These are phyloP conservation scores for Polysphondylium violaceum DNA, from an alignment of 78 protist species.

Conservation along the genomic window DNA sequence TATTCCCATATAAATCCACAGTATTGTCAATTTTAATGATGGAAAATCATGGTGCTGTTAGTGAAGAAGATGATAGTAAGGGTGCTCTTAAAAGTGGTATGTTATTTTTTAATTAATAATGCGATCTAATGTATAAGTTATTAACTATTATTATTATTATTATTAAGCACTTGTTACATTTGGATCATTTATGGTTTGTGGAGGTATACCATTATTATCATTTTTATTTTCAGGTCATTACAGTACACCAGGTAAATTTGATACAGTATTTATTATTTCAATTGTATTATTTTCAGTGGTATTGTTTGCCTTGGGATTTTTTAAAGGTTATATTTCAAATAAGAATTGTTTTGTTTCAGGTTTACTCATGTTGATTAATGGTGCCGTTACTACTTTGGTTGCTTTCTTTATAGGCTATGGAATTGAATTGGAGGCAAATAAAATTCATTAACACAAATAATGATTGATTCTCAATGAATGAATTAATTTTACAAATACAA, in stretches of 20 bases:
- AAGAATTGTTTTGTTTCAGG: constrained; percentile 67
- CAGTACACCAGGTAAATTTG: constrained; percentile 6
- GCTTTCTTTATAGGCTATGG: constrained; percentile 83
- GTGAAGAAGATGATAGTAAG: constrained; percentile 23
- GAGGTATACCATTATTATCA: constrained; percentile 42
- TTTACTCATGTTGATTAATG: constrained; percentile 71
- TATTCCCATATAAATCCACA: constrained; percentile 60
- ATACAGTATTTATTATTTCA: constrained; percentile 50
- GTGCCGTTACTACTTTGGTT: constrained; percentile 75
- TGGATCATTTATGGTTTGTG: constrained; percentile 59
- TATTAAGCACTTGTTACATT: constrained; percentile 63
- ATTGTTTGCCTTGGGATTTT: constrained; percentile 69
- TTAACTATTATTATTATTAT: not conserved
- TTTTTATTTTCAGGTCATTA: constrained; percentile 5
- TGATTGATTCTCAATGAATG: not conserved
- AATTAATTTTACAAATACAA: not conserved
- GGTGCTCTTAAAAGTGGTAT: constrained; percentile 49
- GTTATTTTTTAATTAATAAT: too few relatives aligned
- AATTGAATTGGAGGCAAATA: constrained; percentile 19
- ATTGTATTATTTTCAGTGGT: constrained; percentile 34
- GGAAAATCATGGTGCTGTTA: constrained; percentile 51
- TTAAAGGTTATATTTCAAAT: constrained; percentile 73
- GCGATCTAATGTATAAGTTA: too few relatives aligned
- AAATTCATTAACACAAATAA: not conserved
- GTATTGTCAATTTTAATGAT: constrained; percentile 61